Evolutionary conservation across 345 rosid species (phyloP).

Genomic region (Bruguiera sexangula): DNA sequence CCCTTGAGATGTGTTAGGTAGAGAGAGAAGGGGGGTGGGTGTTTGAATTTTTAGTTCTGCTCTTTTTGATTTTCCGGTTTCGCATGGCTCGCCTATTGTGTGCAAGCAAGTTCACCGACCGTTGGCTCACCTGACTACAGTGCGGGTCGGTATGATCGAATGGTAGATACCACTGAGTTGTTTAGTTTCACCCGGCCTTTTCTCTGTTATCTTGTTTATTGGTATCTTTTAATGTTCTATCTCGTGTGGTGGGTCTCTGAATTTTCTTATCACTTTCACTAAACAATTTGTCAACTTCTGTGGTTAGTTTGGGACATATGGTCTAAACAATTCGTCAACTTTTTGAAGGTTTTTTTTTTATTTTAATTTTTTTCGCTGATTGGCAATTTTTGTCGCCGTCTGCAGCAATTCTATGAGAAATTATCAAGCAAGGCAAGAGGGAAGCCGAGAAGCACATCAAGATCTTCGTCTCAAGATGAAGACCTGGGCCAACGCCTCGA

Average conservation of each 20-base stretch:
- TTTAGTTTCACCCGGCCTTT: too few species aligned
- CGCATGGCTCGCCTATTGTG: not conserved
- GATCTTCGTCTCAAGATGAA: conserved; percentile 66
- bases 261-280: too few species aligned
- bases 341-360: not conserved
- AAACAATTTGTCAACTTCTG: too few species aligned
- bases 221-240: too few species aligned
- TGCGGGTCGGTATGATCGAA: not conserved
- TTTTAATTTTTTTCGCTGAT: not conserved
- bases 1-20: not conserved
- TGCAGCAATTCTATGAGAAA: conserved; percentile 83
- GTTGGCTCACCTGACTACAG: not conserved
- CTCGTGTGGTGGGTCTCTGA: too few species aligned
- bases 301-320: too few species aligned
- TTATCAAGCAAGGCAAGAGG: conserved; percentile 84
- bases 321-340: not conserved
- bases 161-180: not conserved
- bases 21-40: not conserved
- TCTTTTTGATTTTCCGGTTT: not conserved
- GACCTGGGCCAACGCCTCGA: conserved; percentile 93
- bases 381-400: not conserved
- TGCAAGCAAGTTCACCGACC: not conserved
- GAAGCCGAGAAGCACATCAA: conserved; percentile 77
- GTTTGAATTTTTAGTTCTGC: conserved; percentile 3
- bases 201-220: too few species aligned